phyloP scores from a whole-genome alignment of 2,329 filamentous ascomycete genomes.

The Raffaelea ambrosiae region DNA sequence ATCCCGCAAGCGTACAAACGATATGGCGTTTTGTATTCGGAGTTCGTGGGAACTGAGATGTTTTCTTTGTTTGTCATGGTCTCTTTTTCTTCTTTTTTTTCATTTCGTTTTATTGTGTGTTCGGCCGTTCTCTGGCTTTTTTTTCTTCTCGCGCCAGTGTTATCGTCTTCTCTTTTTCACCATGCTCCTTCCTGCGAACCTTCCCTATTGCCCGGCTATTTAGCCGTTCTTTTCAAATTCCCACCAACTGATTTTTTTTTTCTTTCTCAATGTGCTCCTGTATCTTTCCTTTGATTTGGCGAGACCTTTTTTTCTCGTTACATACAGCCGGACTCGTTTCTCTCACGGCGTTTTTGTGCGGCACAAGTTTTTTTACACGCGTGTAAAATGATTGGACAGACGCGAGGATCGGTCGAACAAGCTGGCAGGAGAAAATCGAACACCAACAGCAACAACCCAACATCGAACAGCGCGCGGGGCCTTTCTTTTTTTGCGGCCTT shows the following conservation, averaged over 20 bases:
- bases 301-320: too few relatives aligned
- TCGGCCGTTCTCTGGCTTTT: too few relatives aligned
- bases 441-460: too few relatives aligned
- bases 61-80: not conserved
- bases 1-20: too few relatives aligned
- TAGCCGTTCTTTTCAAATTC: not conserved
- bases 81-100: not conserved
- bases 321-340: too few relatives aligned
- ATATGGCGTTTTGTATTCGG: too few relatives aligned
- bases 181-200: too few relatives aligned
- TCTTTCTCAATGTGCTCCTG: not conserved
- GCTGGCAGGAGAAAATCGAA: too few relatives aligned
- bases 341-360: not conserved
- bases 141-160: not conserved
- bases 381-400: conserved; percentile 1
- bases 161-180: not conserved
- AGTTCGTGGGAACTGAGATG: too few relatives aligned
- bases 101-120: not conserved
- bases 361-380: too few relatives aligned
- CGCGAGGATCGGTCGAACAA: not conserved
- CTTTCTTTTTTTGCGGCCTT: not conserved
- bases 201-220: too few relatives aligned
- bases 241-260: not conserved
- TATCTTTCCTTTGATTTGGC: not conserved
- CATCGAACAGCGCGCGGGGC: too few relatives aligned